These are phyloP conservation scores for Aquilaria agallochum DNA, from an alignment of 441 rosid genomes.

Conservation along the genomic window DNA sequence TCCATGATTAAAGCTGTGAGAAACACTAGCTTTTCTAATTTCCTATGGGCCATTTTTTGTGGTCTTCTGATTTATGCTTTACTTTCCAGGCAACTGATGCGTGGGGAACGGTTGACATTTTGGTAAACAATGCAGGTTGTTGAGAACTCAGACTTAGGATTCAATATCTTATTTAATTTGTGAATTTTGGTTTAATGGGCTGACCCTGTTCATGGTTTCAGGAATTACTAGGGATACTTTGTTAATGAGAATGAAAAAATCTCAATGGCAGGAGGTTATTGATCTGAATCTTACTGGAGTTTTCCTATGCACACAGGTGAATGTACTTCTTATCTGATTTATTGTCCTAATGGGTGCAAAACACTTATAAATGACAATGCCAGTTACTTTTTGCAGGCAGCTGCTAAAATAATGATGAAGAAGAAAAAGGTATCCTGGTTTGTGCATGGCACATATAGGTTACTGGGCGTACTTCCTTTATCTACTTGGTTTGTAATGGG, in stretches of 20 bases:
- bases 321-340: constrained; percentile 8
- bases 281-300: constrained; percentile 95
- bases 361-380: constrained; percentile 18
- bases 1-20: constrained; percentile 94
- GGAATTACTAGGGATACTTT: constrained; percentile 88
- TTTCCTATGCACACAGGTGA: constrained; percentile 91
- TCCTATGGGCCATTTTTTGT: background rate
- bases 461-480: constrained; percentile 1
- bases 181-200: constrained; percentile 12
- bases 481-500: constrained; percentile 2
- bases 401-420: constrained; percentile 93
- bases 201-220: constrained; percentile 32
- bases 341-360: background rate
- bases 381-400: constrained; percentile 62
- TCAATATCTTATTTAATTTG: background rate
- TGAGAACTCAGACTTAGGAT: constrained; percentile 1
- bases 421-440: constrained; percentile 62
- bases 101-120: constrained; percentile 92
- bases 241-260: constrained; percentile 87
- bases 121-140: constrained; percentile 90
- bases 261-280: constrained; percentile 95
- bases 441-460: background rate
- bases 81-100: constrained; percentile 74
- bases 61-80: constrained; percentile 14
- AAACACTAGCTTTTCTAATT: constrained; percentile 14